These are phyloP conservation scores for Lepiota venenata DNA, from an alignment of 768 basidiomycete genomes.

Conservation along the genomic window DNA sequence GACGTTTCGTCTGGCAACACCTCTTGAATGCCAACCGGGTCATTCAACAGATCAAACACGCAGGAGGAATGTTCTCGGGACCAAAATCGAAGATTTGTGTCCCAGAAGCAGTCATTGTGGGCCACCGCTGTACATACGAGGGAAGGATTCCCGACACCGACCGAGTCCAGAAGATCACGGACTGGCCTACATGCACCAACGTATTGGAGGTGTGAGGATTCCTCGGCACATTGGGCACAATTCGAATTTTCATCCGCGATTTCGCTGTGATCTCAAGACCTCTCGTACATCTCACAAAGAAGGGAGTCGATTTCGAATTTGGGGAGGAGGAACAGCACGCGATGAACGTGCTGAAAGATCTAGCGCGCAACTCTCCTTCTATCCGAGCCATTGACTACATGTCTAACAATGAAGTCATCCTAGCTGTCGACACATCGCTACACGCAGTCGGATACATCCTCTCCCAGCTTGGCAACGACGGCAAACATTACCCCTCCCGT, in stretches of 20 bases:
- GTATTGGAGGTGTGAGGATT: slow-evolving; percentile 22
- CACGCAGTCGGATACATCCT: slow-evolving; percentile 18
- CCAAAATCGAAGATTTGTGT: slow-evolving; percentile 21
- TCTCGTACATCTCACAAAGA: slow-evolving; percentile 22
- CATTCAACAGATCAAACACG: slow-evolving; percentile 23
- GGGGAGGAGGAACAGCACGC: neutral
- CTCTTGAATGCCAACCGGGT: slow-evolving; percentile 7
- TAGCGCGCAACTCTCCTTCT: slow-evolving; percentile 7
- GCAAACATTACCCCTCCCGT: slow-evolving; percentile 12
- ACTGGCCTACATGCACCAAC: slow-evolving; percentile 25
- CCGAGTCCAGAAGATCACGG: slow-evolving; percentile 24
- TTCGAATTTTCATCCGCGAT: slow-evolving; percentile 26
- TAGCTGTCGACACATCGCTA: slow-evolving; percentile 18
- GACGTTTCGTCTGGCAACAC: slow-evolving; percentile 29
- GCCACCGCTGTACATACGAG: slow-evolving; percentile 30
- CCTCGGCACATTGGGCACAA: slow-evolving; percentile 22
- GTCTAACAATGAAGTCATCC: slow-evolving; percentile 15
- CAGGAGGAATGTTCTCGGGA: slow-evolving; percentile 27
- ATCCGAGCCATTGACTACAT: slow-evolving; percentile 17
- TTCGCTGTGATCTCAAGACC: slow-evolving; percentile 19
- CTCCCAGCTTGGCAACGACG: slow-evolving; percentile 14
- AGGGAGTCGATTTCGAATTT: slow-evolving; percentile 21
- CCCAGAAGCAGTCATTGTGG: slow-evolving; percentile 11
- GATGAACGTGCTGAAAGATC: slow-evolving; percentile 6
- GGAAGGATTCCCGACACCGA: slow-evolving; percentile 28